Evolutionary conservation across 768 basidiomycete genomes (phyloP).

Genomic region (Rhizopogon vesiculosus): DNA sequence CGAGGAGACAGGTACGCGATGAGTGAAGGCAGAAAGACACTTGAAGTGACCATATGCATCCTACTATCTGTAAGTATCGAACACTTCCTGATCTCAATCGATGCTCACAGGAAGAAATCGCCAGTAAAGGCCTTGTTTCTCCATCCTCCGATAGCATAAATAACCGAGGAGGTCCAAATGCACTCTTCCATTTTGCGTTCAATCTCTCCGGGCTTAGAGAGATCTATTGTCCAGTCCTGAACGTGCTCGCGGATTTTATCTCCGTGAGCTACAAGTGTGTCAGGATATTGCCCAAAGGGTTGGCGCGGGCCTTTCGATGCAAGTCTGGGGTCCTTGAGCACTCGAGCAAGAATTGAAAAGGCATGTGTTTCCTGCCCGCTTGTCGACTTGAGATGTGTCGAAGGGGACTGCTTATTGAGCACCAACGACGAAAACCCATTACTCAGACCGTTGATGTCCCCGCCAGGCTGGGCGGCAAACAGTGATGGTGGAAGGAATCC

Average conservation of each 20-base stretch:
- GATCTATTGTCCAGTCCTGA: conserved; percentile 40
- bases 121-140: conserved; percentile 34
- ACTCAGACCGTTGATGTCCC: neutral
- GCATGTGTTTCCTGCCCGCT: conserved; percentile 21
- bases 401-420: conserved; percentile 1
- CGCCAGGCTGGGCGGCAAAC: conserved; percentile 3
- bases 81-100: neutral
- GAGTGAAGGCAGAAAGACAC: conserved; percentile 23
- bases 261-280: neutral
- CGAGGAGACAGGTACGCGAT: conserved; percentile 12
- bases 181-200: conserved; percentile 60
- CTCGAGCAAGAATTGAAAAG: conserved; percentile 46
- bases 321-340: conserved; percentile 43
- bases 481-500: conserved; percentile 21
- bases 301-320: neutral
- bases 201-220: conserved; percentile 30
- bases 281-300: conserved; percentile 18
- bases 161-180: conserved; percentile 44
- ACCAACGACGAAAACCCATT: conserved; percentile 5
- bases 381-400: neutral
- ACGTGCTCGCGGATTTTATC: conserved; percentile 18
- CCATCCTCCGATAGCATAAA: conserved; percentile 55
- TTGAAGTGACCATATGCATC: conserved; percentile 28
- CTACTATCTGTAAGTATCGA: conserved; percentile 7
- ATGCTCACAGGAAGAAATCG: conserved; percentile 50